Base-by-base conservation (phyloP, 345 rosid genomes). In the Camelina neglecta region DNA sequence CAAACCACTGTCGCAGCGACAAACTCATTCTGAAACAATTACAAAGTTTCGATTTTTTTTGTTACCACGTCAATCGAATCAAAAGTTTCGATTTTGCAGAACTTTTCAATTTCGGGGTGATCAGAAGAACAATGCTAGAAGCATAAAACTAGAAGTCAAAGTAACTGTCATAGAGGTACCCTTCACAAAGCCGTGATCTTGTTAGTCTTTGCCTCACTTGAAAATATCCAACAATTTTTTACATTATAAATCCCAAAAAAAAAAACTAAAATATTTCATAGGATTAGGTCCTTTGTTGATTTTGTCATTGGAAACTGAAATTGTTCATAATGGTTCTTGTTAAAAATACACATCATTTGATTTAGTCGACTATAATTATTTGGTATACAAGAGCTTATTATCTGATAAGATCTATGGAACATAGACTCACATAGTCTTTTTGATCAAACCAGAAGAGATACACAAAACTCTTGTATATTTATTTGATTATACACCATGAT, bases 1-100 rank as follows among this genome's bases (percentile, higher is more conserved):
- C 78, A 21, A 79, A 23, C 90, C 84, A 85, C 29, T 50, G 59
- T 23, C 72, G 79, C 76, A 76, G 79, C 58, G 36, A 60, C 49
- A 65, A 69, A 57, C 60, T 84, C 86, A 77, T 82, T 23, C n/a
- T 48, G 64, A 56, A 55, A 56, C 45, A 60, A 9, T 15, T 51
- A 0, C 56, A 57, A 55, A 56, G 31, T 56, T 57, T 56, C 12
- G 53, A 55, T 39, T 26, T 69, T 66, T 4, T 20, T 9, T 1
- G 11, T 2, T 0, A 51, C 61, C 15, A 41, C 13, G 7, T 18
- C 15, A 1, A n/a, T 61, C 24, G 48, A 72, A 50, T 23, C 10
- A 18, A 38, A 50, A 6, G 5, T 20, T 5, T 33, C 11, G 58
- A 53, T 33, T 60, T 26, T 67, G 60, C 47, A 12, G 15, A 60